Percentiles rank a stretch among this genome's conserved stretches.
Evolutionary conservation across 1,284 basidiomycete species (phyloP).

Genomic region (Naganishia sp.): DNA sequence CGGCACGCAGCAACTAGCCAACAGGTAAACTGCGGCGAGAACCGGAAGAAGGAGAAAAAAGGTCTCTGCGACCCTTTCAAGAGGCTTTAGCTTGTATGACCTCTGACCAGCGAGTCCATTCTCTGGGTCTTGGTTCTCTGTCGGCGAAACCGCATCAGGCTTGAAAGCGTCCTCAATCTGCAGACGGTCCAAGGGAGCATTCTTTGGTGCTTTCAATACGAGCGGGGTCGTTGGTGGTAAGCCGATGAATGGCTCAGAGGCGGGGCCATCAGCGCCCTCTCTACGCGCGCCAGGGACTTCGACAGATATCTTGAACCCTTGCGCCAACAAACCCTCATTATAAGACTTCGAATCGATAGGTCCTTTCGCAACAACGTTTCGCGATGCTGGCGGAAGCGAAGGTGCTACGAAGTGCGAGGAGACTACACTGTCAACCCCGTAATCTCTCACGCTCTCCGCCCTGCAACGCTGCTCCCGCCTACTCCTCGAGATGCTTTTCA

Average conservation of each 20-base stretch:
- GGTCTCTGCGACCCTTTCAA: background rate
- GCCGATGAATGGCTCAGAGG: background rate
- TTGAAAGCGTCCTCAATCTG: conserved; percentile 8
- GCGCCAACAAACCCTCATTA: too few species aligned
- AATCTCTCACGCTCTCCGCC: background rate
- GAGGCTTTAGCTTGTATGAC: conserved; percentile 1
- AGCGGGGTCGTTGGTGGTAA: background rate
- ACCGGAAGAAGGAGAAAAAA: conserved; percentile 14
- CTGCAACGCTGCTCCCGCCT: background rate
- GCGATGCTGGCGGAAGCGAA: background rate
- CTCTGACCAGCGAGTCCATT: background rate
- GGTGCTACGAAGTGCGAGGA: too few species aligned
- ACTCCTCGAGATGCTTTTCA: background rate
- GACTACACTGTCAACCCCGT: too few species aligned
- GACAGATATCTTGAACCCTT: too few species aligned
- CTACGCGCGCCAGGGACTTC: too few species aligned
- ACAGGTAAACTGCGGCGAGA: conserved; percentile 2
- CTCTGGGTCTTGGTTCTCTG: background rate
- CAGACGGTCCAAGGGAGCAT: conserved; percentile 1
- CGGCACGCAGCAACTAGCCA: conserved; percentile 18
- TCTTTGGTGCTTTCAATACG: conserved; percentile 1
- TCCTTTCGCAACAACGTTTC: background rate
- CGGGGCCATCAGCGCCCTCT: background rate
- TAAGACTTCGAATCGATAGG: background rate
- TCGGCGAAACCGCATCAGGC: background rate